Conservation (phyloP, 169 alveolate genomes). For the Plasmodium sp. region DNA sequence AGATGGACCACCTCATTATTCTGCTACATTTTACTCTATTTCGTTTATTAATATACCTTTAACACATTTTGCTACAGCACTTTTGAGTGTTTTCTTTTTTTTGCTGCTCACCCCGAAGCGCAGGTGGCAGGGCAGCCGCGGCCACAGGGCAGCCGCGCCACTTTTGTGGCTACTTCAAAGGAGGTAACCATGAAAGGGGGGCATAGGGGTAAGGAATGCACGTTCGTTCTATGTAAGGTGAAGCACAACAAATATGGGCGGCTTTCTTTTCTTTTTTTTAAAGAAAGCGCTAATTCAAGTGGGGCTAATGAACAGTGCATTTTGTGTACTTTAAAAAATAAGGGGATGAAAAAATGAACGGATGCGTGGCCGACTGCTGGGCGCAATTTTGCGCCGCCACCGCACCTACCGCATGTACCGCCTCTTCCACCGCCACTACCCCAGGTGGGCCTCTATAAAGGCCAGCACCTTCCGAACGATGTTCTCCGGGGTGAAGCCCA, state of each 20-base stretch:
- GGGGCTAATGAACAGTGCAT: background rate
- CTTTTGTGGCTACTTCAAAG: background rate
- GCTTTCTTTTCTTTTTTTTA: background rate
- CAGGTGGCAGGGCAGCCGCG: background rate
- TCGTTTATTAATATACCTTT: background rate
- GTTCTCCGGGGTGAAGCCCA: slow-evolving; percentile 53
- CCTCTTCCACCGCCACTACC: background rate
- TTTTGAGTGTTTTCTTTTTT: background rate
- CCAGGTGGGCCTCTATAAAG: slow-evolving; percentile 3
- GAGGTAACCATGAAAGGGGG: too few relatives aligned
- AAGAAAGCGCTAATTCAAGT: background rate
- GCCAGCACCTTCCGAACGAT: slow-evolving; percentile 44
- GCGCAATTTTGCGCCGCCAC: background rate
- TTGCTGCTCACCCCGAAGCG: background rate
- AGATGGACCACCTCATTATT: background rate
- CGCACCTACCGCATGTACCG: too few relatives aligned
- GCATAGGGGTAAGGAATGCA: background rate
- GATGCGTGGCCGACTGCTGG: background rate
- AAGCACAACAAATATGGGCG: background rate
- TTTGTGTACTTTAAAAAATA: background rate
- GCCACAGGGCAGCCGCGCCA: background rate
- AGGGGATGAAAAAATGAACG: too few relatives aligned
- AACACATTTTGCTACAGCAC: background rate
- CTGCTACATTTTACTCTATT: too few relatives aligned
- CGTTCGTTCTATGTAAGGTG: background rate